Percentiles rank a stretch among this genome's conserved stretches.
These are phyloP conservation scores for Talaromyces islandicus DNA, from an alignment of 2,329 filamentous ascomycete species.

Conservation along the genomic window DNA sequence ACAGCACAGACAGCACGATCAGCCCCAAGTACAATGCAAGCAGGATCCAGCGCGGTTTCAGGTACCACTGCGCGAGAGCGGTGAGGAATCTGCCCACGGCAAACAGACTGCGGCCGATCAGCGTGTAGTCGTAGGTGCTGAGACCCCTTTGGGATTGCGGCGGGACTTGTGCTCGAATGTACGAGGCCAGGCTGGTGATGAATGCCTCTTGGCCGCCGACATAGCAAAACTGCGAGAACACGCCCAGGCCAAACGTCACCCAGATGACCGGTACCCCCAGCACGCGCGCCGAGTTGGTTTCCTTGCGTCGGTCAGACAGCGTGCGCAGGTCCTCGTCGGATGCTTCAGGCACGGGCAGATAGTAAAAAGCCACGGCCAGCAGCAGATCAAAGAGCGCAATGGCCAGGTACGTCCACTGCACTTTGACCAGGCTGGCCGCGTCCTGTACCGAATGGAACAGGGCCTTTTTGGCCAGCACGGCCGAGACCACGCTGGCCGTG, in stretches of 20 bases:
- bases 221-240: conserved; percentile 55
- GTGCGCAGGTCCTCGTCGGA: conserved; percentile 55
- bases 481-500: conserved; percentile 54
- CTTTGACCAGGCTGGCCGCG: conserved; percentile 50
- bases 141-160: conserved; percentile 13
- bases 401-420: conserved; percentile 61
- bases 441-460: conserved; percentile 48
- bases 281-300: conserved; percentile 43
- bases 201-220: conserved; percentile 56
- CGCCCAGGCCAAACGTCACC: conserved; percentile 50
- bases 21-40: conserved; percentile 48
- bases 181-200: conserved; percentile 42
- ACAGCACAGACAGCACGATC: conserved; percentile 47
- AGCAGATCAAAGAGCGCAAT: conserved; percentile 56
- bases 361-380: conserved; percentile 55
- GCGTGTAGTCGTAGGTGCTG: conserved; percentile 39
- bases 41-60: conserved; percentile 56
- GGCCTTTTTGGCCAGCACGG: conserved; percentile 53
- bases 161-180: conserved; percentile 37
- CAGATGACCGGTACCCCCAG: conserved; percentile 47
- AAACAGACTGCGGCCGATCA: conserved; percentile 54
- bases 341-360: conserved; percentile 57
- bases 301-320: conserved; percentile 46
- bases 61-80: conserved; percentile 46
- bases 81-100: conserved; percentile 53